Conservation (phyloP, 345 rosid species). For the Microthlaspi erraticum region DNA sequence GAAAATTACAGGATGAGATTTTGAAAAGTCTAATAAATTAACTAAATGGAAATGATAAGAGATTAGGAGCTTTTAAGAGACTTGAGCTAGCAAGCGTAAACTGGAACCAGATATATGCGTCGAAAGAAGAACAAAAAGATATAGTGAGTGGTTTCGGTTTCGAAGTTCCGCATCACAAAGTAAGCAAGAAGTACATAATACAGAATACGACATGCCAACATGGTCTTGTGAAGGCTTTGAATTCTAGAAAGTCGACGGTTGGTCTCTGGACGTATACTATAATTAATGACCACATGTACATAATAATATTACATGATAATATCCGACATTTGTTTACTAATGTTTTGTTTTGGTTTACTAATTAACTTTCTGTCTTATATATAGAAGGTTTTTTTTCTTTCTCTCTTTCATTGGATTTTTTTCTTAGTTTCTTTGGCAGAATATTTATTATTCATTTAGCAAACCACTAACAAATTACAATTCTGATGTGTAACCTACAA, state of each 20-base stretch:
- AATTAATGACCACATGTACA: too few relatives aligned
- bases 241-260: too few relatives aligned
- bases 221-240: neutral
- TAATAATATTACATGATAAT: too few relatives aligned
- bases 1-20: neutral
- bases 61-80: neutral
- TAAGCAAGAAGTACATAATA: neutral
- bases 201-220: neutral
- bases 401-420: too few relatives aligned
- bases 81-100: neutral
- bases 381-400: too few relatives aligned
- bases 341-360: too few relatives aligned
- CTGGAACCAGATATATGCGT: neutral
- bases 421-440: too few relatives aligned
- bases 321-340: too few relatives aligned
- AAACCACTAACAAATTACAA: too few relatives aligned
- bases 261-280: too few relatives aligned
- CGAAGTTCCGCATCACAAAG: conserved; percentile 29
- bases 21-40: neutral
- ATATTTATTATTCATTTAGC: neutral
- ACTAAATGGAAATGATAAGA: conserved; percentile 1
- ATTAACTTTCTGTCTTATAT: too few relatives aligned
- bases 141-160: conserved; percentile 15
- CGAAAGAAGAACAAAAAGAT: neutral
- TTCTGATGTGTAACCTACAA: neutral